phyloP scores from a whole-genome alignment of 2,329 filamentous ascomycete genomes.

The Nectriaceae sp. region DNA sequence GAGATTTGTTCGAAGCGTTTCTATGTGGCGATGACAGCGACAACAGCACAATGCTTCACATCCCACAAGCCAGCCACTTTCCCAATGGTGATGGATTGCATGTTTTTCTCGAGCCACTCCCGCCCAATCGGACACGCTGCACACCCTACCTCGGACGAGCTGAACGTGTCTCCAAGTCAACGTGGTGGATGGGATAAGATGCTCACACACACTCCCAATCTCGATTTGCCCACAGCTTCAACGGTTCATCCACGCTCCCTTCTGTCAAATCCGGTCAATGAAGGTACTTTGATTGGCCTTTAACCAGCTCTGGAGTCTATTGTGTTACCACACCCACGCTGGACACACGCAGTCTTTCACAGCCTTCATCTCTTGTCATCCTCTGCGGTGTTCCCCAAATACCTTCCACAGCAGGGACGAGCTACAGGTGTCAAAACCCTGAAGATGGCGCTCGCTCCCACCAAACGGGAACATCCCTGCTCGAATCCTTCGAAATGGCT shows the following conservation, averaged over 20 bases:
- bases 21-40: neutral
- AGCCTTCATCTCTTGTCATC: neutral
- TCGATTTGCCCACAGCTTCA: neutral
- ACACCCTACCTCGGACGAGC: neutral
- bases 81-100: neutral
- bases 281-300: constrained; percentile 27
- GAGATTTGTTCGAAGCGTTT: too few species aligned
- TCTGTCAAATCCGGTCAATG: constrained; percentile 27
- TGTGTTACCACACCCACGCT: neutral
- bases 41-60: neutral
- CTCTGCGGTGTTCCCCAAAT: neutral
- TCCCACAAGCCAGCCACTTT: neutral
- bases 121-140: neutral
- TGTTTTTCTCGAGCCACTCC: neutral
- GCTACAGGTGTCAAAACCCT: constrained; percentile 10
- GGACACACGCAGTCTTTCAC: neutral
- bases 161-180: neutral
- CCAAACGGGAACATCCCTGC: constrained; percentile 21
- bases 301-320: constrained; percentile 4
- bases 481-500: constrained; percentile 21
- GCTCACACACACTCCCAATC: neutral
- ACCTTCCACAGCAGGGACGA: neutral
- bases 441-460: constrained; percentile 5
- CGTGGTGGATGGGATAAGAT: neutral
- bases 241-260: neutral